Percentiles rank a stretch among this genome's conserved stretches.
Conservation (phyloP, 2,329 filamentous ascomycete genomes). For the Daldinia eschscholtzii region DNA sequence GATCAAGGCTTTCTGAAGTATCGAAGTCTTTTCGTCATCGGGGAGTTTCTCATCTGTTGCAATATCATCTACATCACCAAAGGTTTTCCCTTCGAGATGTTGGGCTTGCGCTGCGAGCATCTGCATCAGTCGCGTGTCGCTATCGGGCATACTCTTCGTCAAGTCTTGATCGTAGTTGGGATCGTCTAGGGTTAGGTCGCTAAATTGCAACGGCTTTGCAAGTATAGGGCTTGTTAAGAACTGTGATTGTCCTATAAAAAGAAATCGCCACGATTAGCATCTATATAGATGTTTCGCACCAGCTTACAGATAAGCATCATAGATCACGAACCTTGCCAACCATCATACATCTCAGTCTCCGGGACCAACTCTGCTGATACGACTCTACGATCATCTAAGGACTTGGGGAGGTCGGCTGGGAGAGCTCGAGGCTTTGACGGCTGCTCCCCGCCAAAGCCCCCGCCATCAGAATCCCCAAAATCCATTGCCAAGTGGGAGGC, state of each 20-base stretch:
- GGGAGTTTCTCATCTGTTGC: conserved; percentile 79
- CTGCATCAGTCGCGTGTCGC: conserved; percentile 89
- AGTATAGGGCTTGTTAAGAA: conserved; percentile 89
- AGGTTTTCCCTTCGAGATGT: conserved; percentile 77
- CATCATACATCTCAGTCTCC: conserved; percentile 98
- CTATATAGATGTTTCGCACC: neutral
- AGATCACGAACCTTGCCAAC: conserved; percentile 83
- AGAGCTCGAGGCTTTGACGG: conserved; percentile 66
- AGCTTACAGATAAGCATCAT: conserved; percentile 30
- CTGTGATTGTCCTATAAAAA: conserved; percentile 84
- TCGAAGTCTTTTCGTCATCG: conserved; percentile 79
- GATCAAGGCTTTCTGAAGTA: conserved; percentile 88
- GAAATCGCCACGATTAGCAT: conserved; percentile 40
- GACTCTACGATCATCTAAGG: conserved; percentile 86
- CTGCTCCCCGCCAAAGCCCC: conserved; percentile 58
- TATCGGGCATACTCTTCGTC: conserved; percentile 73
- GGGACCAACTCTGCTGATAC: conserved; percentile 74
- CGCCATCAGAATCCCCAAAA: conserved; percentile 64
- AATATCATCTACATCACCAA: conserved; percentile 84
- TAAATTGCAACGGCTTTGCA: conserved; percentile 85
- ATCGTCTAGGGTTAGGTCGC: conserved; percentile 85
- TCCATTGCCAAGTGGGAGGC: conserved; percentile 67
- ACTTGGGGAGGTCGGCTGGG: conserved; percentile 88
- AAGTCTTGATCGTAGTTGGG: conserved; percentile 76
- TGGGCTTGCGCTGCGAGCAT: conserved; percentile 97